Percentiles rank a stretch among this genome's conserved stretches.
Evolutionary conservation across 139 green algal genomes (phyloP).

Genomic region (Haematococcus lacustris): DNA sequence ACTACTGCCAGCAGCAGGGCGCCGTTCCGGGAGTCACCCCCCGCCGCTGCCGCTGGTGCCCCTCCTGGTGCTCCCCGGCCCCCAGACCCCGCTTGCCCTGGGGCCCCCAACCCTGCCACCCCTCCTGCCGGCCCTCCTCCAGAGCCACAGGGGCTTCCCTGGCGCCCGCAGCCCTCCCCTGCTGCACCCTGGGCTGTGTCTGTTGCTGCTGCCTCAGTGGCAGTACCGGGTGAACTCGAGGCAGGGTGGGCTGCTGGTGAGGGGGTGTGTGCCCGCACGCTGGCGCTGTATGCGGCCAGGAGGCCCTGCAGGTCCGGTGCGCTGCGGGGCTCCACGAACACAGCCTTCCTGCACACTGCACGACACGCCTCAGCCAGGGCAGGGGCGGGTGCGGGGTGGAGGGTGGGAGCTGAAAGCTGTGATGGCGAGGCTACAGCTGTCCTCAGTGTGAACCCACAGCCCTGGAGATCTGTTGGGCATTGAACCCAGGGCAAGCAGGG

Average conservation of each 20-base stretch:
- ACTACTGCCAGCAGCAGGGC: constrained; percentile 93
- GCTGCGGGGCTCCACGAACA: constrained; percentile 61
- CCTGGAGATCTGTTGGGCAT: too few relatives aligned
- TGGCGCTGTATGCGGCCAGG: constrained; percentile 17
- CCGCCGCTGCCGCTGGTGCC: constrained; percentile 42
- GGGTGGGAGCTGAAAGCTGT: too few relatives aligned
- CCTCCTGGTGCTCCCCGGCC: constrained; percentile 46
- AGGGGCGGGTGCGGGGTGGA: too few relatives aligned
- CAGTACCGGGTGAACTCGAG: neutral
- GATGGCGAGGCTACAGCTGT: too few relatives aligned
- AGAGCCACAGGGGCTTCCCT: too few relatives aligned
- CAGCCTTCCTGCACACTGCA: constrained; percentile 22
- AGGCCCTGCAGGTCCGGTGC: constrained; percentile 58
- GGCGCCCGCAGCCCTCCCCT: too few relatives aligned
- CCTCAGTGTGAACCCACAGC: too few relatives aligned
- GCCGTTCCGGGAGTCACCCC: too few relatives aligned
- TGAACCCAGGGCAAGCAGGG: too few relatives aligned
- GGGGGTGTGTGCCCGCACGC: neutral
- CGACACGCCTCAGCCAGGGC: too few relatives aligned
- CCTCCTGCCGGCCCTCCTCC: neutral
- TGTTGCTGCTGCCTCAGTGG: neutral
- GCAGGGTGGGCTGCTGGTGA: too few relatives aligned
- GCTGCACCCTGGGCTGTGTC: neutral
- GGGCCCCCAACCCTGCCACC: neutral
- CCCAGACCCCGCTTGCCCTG: constrained; percentile 24